Conservation (phyloP, 805 yeast species). For the Candida pseudoglaebosa region DNA sequence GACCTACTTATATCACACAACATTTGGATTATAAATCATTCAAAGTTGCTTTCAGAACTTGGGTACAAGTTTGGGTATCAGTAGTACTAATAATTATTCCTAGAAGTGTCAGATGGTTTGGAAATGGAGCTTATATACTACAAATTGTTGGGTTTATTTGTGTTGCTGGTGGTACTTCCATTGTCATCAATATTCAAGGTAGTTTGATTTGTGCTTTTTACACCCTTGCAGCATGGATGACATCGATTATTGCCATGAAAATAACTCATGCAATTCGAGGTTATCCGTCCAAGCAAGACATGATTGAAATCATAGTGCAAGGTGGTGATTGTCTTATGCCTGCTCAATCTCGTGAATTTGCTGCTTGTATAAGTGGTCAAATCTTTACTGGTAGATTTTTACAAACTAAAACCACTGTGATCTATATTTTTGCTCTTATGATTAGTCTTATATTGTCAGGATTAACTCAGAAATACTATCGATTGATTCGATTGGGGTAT, state of each 20-base stretch:
- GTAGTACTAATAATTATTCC: constrained; percentile 23
- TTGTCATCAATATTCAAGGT: constrained; percentile 15
- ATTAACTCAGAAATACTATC: constrained; percentile 14
- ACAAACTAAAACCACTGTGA: constrained; percentile 19
- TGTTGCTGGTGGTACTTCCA: constrained; percentile 24
- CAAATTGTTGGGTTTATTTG: constrained; percentile 25
- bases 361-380: constrained; percentile 18
- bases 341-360: not conserved
- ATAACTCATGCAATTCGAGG: constrained; percentile 23
- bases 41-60: constrained; percentile 21
- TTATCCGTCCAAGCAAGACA: constrained; percentile 17
- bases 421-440: constrained; percentile 20
- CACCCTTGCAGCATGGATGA: constrained; percentile 20
- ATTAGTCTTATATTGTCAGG: constrained; percentile 22
- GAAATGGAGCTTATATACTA: constrained; percentile 24
- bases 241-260: constrained; percentile 19
- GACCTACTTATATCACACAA: constrained; percentile 23
- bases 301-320: constrained; percentile 14
- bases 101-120: constrained; percentile 23
- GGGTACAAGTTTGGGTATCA: constrained; percentile 24
- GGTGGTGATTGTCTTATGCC: constrained; percentile 22
- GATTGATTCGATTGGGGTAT: constrained; percentile 15
- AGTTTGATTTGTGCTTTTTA: constrained; percentile 15
- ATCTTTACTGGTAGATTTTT: constrained; percentile 26
- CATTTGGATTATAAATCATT: constrained; percentile 24